Percentiles rank a stretch among this genome's conserved stretches.
Conservation (phyloP, 805 yeast genomes). For the Nakazawaea populi region DNA sequence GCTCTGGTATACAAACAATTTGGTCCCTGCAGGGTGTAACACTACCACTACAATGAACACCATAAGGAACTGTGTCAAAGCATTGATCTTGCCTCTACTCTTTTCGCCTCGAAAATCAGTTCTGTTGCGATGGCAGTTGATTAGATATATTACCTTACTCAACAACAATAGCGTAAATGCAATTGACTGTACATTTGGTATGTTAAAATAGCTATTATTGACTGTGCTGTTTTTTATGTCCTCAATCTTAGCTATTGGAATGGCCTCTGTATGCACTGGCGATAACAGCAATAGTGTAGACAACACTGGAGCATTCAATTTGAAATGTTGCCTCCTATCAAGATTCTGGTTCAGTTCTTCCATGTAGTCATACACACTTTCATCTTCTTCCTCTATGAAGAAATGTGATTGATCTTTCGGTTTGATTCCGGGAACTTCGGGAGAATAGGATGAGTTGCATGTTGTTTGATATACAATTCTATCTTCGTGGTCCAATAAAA, state of each 20-base stretch:
- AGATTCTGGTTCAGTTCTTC: background rate
- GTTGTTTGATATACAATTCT: background rate
- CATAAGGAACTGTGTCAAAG: background rate
- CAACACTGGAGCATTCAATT: constrained; percentile 20
- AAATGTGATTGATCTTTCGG: background rate
- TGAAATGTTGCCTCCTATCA: background rate
- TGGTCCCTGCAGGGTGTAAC: background rate
- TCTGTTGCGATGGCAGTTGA: background rate
- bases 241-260: background rate
- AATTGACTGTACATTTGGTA: background rate
- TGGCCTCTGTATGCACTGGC: constrained; percentile 17
- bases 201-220: background rate
- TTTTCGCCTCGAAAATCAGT: too few species aligned
- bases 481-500: background rate
- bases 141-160: background rate
- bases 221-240: background rate
- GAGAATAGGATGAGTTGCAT: background rate
- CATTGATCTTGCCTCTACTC: background rate
- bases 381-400: constrained; percentile 1
- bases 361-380: background rate
- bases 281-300: constrained; percentile 25
- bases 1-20: background rate
- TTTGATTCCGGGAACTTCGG: background rate
- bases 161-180: background rate
- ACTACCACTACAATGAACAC: background rate